Base-by-base conservation (phyloP, 1,139 yeast genomes). In the Citeromyces hawaiiensis region DNA sequence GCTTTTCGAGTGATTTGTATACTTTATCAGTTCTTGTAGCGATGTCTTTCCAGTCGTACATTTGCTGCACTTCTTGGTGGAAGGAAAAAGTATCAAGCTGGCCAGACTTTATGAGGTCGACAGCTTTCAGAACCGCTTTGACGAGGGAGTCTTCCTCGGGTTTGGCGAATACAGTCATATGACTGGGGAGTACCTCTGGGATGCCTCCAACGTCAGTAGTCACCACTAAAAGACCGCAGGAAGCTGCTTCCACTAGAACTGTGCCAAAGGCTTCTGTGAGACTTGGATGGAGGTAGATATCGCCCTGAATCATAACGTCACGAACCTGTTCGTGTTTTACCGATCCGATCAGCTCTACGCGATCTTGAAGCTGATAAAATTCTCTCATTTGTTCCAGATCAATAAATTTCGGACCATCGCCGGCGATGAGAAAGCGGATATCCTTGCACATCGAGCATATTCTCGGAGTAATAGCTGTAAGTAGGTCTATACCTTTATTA, bases 251-350 rank as follows among this genome's bases (percentile, higher is more conserved):
- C 0, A 93, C 96, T 17, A 93, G 64, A 0, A 87, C 98, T 0
- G 98, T 91, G 1, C 99, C 99, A 61, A 93, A 93, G 0, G 98
- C 98, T 56, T 93, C 99, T 0, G 98, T 93, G 30, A 93, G 64
- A 2, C 96, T 81, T 0, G 98, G 91, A 57, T 93, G 98, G 37
- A 93, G 60, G 55, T 88, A 93, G 11, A 93, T 91, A 52, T 93
- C 94, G 10, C 98, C 99, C 44, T 78, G 75, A 2, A 86, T 75
- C 96, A 93, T 86, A 11, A 91, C 86, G 51, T 88, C 85, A 38
- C 97, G 66, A 3, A 93, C 98, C 47, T 83, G 80, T 55, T 93
- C 98, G 55, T 93, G 99, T 36, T 83, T 74, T 0, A 93, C 81
- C 11, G 91, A 78, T 1, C 98, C 98, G 34, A 87, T 67, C 15